phyloP scores from a whole-genome alignment of 2,329 filamentous ascomycete genomes.

The Pseudonectria foliicola region DNA sequence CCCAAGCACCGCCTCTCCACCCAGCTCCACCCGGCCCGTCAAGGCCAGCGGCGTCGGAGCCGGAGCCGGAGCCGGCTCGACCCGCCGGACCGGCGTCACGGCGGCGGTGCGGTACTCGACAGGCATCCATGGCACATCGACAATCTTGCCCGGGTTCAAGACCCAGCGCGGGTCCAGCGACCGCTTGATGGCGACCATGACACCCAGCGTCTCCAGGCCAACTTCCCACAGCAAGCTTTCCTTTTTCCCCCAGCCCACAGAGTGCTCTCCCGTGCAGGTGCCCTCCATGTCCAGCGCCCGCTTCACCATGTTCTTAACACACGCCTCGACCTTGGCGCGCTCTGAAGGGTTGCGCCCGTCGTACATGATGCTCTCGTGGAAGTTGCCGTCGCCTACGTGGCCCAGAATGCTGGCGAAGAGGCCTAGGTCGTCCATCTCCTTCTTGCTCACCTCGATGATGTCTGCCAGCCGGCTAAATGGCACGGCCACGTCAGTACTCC shows the following conservation, averaged over 20 bases:
- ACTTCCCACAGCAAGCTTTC: constrained; percentile 71
- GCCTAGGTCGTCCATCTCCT: constrained; percentile 78
- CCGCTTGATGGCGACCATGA: constrained; percentile 80
- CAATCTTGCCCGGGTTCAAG: constrained; percentile 89
- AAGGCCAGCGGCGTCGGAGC: background rate
- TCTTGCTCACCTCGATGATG: constrained; percentile 76
- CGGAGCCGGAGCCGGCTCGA: too few species aligned
- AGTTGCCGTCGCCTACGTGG: constrained; percentile 90
- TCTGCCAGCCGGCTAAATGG: constrained; percentile 69
- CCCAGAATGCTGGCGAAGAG: constrained; percentile 83
- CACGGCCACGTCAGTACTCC: constrained; percentile 80
- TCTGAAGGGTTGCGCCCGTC: constrained; percentile 63
- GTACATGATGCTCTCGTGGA: constrained; percentile 90
- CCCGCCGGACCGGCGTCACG: constrained; percentile 16
- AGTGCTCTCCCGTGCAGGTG: constrained; percentile 85
- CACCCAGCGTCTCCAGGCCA: constrained; percentile 68
- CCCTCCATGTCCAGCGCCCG: constrained; percentile 92
- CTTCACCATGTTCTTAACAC: constrained; percentile 84
- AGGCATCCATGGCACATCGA: constrained; percentile 52
- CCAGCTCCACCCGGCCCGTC: background rate
- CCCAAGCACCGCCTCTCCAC: background rate
- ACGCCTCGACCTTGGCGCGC: constrained; percentile 66
- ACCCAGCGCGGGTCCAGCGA: constrained; percentile 81
- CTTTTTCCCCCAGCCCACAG: constrained; percentile 82
- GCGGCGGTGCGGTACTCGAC: constrained; percentile 12